Conservation (phyloP, 768 basidiomycete genomes). For the Lactarius psammicola region DNA sequence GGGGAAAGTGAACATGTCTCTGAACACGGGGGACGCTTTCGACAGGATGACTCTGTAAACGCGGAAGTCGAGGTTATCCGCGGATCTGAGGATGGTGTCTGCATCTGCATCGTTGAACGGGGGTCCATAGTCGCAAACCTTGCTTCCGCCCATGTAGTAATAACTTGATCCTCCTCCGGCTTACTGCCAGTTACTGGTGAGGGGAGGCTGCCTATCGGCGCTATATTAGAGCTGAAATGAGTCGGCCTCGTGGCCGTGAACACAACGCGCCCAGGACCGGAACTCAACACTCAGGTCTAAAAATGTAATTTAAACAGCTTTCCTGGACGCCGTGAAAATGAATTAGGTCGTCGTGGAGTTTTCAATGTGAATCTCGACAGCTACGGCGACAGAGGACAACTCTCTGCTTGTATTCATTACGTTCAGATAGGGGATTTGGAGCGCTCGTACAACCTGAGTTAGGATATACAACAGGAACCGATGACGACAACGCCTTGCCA, state of each 20-base stretch:
- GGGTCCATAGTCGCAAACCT: constrained; percentile 7
- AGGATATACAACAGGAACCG: neutral
- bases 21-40: constrained; percentile 25
- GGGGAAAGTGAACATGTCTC: constrained; percentile 15
- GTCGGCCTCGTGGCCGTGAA: neutral
- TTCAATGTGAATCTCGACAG: no score
- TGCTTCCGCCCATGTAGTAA: neutral
- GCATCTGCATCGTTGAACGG: constrained; percentile 24
- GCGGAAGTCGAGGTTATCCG: constrained; percentile 23
- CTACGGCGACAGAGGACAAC: neutral
- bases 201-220: neutral
- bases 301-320: no score
- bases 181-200: neutral
- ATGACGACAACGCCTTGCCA: no score
- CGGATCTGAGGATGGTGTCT: constrained; percentile 27
- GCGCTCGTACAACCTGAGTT: neutral
- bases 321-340: no score
- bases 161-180: neutral
- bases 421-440: neutral
- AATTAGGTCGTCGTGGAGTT: no score
- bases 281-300: no score
- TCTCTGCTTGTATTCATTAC: neutral
- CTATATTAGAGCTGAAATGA: neutral
- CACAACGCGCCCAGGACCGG: no score
- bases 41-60: constrained; percentile 25